These are phyloP conservation scores for Emericellopsis atlantica DNA, from an alignment of 2,329 filamentous ascomycete species.

Conservation along the genomic window DNA sequence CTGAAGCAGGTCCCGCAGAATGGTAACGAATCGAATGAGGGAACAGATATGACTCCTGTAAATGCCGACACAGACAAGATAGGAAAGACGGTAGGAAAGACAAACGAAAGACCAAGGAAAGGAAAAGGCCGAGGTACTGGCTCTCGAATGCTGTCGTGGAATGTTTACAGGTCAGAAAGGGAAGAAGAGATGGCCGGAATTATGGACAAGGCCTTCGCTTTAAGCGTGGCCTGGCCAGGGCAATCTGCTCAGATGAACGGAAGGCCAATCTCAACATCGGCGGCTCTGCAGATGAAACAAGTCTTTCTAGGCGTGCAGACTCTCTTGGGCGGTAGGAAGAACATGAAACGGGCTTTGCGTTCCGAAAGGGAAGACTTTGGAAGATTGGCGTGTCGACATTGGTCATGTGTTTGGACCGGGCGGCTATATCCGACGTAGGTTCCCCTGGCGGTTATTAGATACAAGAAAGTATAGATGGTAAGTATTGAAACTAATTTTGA, in stretches of 20 bases:
- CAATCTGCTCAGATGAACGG: constrained; percentile 10
- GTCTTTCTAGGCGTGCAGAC: neutral
- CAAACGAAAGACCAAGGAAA: constrained; percentile 9
- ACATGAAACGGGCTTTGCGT: constrained; percentile 39
- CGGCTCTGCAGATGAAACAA: constrained; percentile 17
- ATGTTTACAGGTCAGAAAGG: constrained; percentile 7
- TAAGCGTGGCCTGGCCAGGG: constrained; percentile 8
- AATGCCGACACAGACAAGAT: constrained; percentile 1
- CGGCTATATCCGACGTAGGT: constrained; percentile 19
- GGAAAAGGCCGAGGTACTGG: constrained; percentile 9
- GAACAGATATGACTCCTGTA: neutral
- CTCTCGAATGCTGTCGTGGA: constrained; percentile 5
- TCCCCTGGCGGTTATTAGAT: too few species aligned
- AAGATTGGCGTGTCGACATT: constrained; percentile 34
- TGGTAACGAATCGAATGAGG: constrained; percentile 3
- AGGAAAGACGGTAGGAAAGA: constrained; percentile 6
- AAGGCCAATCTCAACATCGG: constrained; percentile 9
- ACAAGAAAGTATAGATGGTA: too few species aligned
- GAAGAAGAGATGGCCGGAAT: constrained; percentile 5
- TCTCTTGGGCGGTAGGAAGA: constrained; percentile 11
- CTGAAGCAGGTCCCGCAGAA: constrained; percentile 3
- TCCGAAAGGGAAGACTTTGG: constrained; percentile 29
- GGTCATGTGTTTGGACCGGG: constrained; percentile 32
- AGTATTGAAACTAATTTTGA: too few species aligned
- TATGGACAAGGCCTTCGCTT: constrained; percentile 7